Base-by-base conservation (phyloP, 441 rosid genomes). In the California macrophylla region DNA sequence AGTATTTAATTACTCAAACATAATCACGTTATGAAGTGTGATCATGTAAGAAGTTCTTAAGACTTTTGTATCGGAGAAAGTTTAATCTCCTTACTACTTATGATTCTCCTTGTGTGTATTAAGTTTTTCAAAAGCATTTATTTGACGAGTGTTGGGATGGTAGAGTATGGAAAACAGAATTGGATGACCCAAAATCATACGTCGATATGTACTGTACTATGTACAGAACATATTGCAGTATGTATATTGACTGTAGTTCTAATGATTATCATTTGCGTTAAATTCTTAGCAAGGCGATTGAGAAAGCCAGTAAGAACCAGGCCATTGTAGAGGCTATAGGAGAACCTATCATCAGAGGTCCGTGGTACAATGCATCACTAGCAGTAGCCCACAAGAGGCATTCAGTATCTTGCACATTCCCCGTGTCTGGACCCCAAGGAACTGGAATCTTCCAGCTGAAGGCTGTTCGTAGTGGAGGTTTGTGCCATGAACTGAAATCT, bases 351-450 rank as follows among this genome's bases (percentile, higher is more conserved):
- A 82, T 81, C 75, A 90, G 85, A 87, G 99, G 99, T 40, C 89
- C 97, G 66, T 92, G 99, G 99, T 92, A 92, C 77, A 84, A 81
- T 82, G 96, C 99, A 54, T 87, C 98, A 72, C 93, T 94, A 74
- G 94, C 97, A 64, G 94, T 94, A 69, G 83, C 98, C 78, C 98
- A 85, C 77, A 83, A 87, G 72, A 84, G 98, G 77, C 92, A 78
- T 42, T 86, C 98, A 6, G 91, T 83, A 10, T 92, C 98, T 74
- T 94, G 99, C 84, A 81, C 99, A 32, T 92, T 94, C 81, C 98
- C 97, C 12, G 91, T 92, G 68, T 75, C 84, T 69, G 96, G 96
- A 50, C 91, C 93, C 8, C 84, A 58, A 54, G 96, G 93, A 73
- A 70, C 75, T 62, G 96, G 93, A 66, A 80, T 85, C 67, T 62